phyloP scores from a whole-genome alignment of 345 rosid species.

The Hirschfeldia incana region DNA sequence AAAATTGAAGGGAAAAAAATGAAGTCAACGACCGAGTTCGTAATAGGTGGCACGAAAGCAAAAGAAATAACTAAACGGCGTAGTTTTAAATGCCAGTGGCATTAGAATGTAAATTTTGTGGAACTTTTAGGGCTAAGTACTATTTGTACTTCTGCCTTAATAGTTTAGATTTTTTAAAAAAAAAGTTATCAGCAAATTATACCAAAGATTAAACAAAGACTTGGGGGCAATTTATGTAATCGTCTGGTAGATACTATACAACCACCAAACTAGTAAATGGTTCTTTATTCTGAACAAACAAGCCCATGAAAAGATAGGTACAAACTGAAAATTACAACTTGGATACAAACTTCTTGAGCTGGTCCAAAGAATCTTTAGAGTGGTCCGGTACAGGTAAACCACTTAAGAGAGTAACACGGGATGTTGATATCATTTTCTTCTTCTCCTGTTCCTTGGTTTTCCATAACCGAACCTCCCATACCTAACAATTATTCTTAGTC shows the following conservation, averaged over 20 bases:
- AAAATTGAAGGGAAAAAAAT: too few relatives aligned
- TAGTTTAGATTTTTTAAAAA: too few relatives aligned
- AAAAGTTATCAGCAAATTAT: not conserved
- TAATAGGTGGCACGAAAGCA: too few relatives aligned
- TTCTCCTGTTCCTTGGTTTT: slow-evolving; percentile 49
- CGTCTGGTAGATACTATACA: slow-evolving; percentile 2
- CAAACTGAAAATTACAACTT: not conserved
- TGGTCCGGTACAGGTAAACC: slow-evolving; percentile 72
- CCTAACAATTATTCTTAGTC: slow-evolving; percentile 42
- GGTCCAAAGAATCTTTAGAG: slow-evolving; percentile 52
- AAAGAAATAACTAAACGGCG: too few relatives aligned
- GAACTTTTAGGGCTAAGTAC: too few relatives aligned
- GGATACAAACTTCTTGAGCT: slow-evolving; percentile 49
- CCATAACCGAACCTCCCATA: slow-evolving; percentile 84
- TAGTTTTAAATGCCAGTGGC: too few relatives aligned
- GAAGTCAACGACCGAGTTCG: too few relatives aligned
- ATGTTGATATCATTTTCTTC: slow-evolving; percentile 52
- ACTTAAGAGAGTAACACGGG: slow-evolving; percentile 68
- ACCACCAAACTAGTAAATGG: slow-evolving; percentile 5
- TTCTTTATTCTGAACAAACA: not conserved
- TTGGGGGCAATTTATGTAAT: not conserved
- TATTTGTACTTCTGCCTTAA: too few relatives aligned
- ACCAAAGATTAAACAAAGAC: not conserved
- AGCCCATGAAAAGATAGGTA: not conserved
- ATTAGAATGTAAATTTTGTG: too few relatives aligned